These are phyloP conservation scores for Saccharomyces pastorianus DNA, from an alignment of 1,139 yeast species.

Conservation along the genomic window DNA sequence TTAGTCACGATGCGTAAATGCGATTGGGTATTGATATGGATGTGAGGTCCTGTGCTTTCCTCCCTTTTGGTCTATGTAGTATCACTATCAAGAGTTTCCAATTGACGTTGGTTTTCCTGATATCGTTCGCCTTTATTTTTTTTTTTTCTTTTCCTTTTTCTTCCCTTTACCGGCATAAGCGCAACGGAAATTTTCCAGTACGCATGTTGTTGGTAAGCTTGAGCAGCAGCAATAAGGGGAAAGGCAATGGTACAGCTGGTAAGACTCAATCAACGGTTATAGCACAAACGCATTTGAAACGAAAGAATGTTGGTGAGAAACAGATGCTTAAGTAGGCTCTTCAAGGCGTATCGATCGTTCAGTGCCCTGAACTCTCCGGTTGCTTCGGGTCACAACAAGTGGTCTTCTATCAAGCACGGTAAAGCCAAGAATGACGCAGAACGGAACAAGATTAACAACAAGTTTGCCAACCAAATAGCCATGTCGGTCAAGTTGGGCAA, in stretches of 20 bases:
- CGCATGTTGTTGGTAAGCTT: background rate
- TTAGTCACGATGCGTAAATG: background rate
- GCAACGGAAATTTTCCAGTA: background rate
- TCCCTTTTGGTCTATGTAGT: background rate
- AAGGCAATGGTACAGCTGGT: background rate
- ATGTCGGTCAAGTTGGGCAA: slow-evolving; percentile 53
- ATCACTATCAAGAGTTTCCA: background rate
- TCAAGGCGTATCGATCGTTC: background rate
- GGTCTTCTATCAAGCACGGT: slow-evolving; percentile 92
- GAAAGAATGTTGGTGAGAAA: background rate
- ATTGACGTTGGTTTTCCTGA: background rate
- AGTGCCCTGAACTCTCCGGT: background rate
- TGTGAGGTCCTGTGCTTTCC: background rate
- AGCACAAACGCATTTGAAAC: background rate
- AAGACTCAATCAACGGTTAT: background rate
- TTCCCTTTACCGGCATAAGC: background rate
- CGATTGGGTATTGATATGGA: background rate
- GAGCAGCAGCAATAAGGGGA: background rate
- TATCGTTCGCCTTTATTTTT: background rate
- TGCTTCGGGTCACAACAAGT: slow-evolving; percentile 67
- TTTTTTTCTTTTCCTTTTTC: background rate
- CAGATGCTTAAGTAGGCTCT: background rate
- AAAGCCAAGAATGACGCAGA: slow-evolving; percentile 88
- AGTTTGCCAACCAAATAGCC: slow-evolving; percentile 64
- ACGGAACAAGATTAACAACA: slow-evolving; percentile 60